A percentile compares a stretch with the other conserved stretches of the same genome.
phyloP scores from a whole-genome alignment of 352 stramenopile species.

The Phytopythium oedochilum region DNA sequence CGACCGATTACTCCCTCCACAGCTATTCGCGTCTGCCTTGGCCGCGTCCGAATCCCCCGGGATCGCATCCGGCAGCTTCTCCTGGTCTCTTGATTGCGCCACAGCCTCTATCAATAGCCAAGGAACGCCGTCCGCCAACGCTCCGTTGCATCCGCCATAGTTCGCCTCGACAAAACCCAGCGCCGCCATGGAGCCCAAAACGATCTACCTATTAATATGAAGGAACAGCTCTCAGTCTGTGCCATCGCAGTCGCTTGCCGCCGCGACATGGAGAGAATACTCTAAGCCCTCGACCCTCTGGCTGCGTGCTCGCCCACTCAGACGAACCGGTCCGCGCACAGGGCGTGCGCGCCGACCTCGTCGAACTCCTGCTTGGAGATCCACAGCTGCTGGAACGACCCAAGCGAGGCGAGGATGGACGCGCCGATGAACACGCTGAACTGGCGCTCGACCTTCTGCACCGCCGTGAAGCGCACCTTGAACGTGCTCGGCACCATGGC shows the following conservation, averaged over 20 bases:
- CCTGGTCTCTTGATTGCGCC: neutral
- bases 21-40: neutral
- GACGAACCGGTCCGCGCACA: slow-evolving; percentile 69
- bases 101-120: neutral
- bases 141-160: neutral
- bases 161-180: too few species aligned
- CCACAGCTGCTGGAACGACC: slow-evolving; percentile 88
- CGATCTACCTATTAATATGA: neutral
- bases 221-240: neutral
- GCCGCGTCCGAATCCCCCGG: neutral
- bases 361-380: slow-evolving; percentile 85
- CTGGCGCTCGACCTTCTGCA: slow-evolving; percentile 80
- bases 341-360: slow-evolving; percentile 57
- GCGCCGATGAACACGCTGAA: slow-evolving; percentile 88
- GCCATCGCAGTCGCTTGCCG: neutral
- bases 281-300: neutral
- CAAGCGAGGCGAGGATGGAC: slow-evolving; percentile 82
- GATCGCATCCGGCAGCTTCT: neutral
- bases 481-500: slow-evolving; percentile 77
- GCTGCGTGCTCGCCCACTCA: slow-evolving; percentile 9
- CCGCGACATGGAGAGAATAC: neutral
- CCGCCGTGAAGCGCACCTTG: slow-evolving; percentile 83
- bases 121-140: neutral
- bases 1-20: too few species aligned
- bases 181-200: neutral